phyloP scores from a whole-genome alignment of 2,329 filamentous ascomycete species.

The Laburnicola sp. region DNA sequence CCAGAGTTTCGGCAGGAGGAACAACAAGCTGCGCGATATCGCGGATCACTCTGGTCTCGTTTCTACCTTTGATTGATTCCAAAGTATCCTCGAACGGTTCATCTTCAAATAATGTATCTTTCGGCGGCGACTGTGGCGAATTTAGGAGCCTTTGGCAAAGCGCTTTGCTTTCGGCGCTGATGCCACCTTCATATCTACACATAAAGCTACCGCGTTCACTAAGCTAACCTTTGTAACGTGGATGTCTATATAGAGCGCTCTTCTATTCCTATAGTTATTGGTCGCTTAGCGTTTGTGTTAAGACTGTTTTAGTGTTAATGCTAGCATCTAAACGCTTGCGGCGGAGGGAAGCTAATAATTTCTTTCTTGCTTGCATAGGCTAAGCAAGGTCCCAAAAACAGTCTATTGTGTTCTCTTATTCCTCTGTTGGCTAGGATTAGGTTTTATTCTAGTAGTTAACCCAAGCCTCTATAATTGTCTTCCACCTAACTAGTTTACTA shows the following conservation, averaged over 20 bases:
- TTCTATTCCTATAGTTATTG: slow-evolving; percentile 16
- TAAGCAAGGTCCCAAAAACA: slow-evolving; percentile 13
- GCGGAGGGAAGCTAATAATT: slow-evolving; percentile 12
- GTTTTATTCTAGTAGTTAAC: slow-evolving; percentile 17
- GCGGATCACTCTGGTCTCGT: slow-evolving; percentile 21
- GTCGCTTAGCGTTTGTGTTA: slow-evolving; percentile 18
- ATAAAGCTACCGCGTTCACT: slow-evolving; percentile 23
- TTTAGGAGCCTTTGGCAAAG: slow-evolving; percentile 20
- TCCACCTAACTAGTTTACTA: slow-evolving; percentile 8
- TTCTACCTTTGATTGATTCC: slow-evolving; percentile 31
- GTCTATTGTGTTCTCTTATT: slow-evolving; percentile 22
- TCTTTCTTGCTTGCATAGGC: slow-evolving; percentile 17
- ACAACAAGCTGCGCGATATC: slow-evolving; percentile 22
- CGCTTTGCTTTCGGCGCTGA: slow-evolving; percentile 16
- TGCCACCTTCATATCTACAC: slow-evolving; percentile 14
- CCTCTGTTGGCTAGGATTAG: slow-evolving; percentile 19
- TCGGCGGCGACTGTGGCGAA: slow-evolving; percentile 10
- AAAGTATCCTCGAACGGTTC: slow-evolving; percentile 43
- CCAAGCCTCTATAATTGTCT: slow-evolving; percentile 12
- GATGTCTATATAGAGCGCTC: slow-evolving; percentile 19
- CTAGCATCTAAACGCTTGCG: slow-evolving; percentile 19
- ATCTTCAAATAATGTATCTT: slow-evolving; percentile 23
- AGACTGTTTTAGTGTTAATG: slow-evolving; percentile 15
- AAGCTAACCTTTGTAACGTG: slow-evolving; percentile 15
- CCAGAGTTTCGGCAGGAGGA: too few relatives aligned